A percentile compares a stretch with the other conserved stretches of the same genome.
phyloP scores from a whole-genome alignment of 2,329 filamentous ascomycete species.

The Fonsecaea nubica region DNA sequence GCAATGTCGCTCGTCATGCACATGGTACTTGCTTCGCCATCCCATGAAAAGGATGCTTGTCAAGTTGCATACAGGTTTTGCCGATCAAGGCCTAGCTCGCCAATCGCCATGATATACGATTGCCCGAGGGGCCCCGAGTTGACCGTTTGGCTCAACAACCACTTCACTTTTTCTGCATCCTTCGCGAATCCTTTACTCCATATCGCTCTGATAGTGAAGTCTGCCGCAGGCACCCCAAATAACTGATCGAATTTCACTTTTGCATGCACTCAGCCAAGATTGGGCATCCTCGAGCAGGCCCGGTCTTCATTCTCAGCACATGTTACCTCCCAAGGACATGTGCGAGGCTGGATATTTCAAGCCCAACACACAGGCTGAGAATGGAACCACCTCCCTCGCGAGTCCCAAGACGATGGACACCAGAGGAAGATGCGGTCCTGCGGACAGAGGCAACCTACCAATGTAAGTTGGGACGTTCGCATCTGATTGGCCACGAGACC shows the following conservation, averaged over 20 bases:
- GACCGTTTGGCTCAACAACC: slow-evolving; percentile 7
- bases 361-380: background rate
- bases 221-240: background rate
- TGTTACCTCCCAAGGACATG: slow-evolving; percentile 1
- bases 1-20: background rate
- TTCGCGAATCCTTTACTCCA: slow-evolving; percentile 13
- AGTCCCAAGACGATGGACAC: slow-evolving; percentile 28
- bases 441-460: slow-evolving; percentile 21
- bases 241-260: slow-evolving; percentile 3
- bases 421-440: slow-evolving; percentile 29
- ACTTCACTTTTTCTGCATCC: slow-evolving; percentile 5
- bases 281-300: background rate
- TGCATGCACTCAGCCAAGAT: background rate
- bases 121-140: slow-evolving; percentile 12
- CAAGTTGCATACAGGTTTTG: slow-evolving; percentile 2
- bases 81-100: slow-evolving; percentile 7
- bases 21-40: slow-evolving; percentile 4
- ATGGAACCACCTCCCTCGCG: slow-evolving; percentile 15
- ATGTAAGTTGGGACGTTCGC: slow-evolving; percentile 7
- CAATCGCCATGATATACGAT: slow-evolving; percentile 3
- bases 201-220: background rate
- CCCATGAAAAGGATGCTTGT: background rate
- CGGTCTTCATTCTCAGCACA: background rate
- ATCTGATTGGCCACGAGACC: background rate
- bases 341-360: slow-evolving; percentile 6